phyloP scores from a whole-genome alignment of 2,329 filamentous ascomycete species.

The Talaromyces atroroseus region DNA sequence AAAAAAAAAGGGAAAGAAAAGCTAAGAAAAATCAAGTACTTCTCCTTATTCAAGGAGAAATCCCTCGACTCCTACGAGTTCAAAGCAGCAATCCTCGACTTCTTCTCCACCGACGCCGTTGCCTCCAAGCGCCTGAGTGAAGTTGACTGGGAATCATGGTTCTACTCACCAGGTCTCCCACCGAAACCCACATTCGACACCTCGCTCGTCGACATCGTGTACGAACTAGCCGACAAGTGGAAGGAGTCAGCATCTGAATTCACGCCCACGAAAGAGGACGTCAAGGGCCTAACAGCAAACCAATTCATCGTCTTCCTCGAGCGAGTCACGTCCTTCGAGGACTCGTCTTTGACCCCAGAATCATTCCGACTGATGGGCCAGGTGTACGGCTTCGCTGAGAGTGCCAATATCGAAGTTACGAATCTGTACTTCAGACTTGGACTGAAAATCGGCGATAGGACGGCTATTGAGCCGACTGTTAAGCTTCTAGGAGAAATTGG shows the following conservation, averaged over 20 bases:
- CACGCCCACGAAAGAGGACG: conserved; percentile 62
- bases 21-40: conserved; percentile 54
- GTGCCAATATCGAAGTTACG: conserved; percentile 80
- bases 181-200: conserved; percentile 91
- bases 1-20: neutral
- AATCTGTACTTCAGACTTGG: conserved; percentile 75
- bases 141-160: conserved; percentile 86
- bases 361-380: conserved; percentile 67
- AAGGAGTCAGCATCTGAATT: conserved; percentile 48
- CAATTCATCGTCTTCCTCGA: conserved; percentile 91
- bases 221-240: conserved; percentile 78
- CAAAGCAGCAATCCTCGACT: conserved; percentile 78
- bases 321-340: conserved; percentile 62
- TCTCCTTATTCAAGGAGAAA: conserved; percentile 74
- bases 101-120: conserved; percentile 67
- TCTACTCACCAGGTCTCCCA: conserved; percentile 82
- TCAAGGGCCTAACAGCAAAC: conserved; percentile 71
- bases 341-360: conserved; percentile 54
- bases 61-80: conserved; percentile 94
- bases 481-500: conserved; percentile 76
- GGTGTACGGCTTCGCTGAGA: conserved; percentile 67
- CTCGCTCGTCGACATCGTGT: conserved; percentile 77
- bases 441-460: conserved; percentile 65
- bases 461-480: conserved; percentile 64
- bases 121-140: conserved; percentile 57